Evolutionary conservation across 2,329 filamentous ascomycete species (phyloP).

Genomic region (Pseudogymnoascus sp.): DNA sequence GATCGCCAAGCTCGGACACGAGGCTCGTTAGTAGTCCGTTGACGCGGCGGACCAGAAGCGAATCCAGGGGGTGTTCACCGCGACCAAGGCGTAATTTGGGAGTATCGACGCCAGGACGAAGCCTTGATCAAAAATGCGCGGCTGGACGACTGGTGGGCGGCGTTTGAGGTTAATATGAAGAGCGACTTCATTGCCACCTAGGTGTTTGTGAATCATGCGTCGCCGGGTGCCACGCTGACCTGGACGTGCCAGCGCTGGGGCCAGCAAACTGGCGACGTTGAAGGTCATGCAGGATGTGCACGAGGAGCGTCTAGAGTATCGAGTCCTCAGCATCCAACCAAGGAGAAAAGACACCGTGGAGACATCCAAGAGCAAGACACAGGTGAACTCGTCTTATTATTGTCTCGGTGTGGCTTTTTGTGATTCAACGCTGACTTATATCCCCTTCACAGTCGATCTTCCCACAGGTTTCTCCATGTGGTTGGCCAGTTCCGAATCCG

Average conservation of each 20-base stretch:
- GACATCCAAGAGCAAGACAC: conserved; percentile 10
- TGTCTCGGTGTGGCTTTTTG: background rate
- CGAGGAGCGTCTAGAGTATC: conserved; percentile 12
- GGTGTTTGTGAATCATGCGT: conserved; percentile 9
- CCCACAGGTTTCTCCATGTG: conserved; percentile 25
- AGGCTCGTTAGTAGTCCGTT: conserved; percentile 1
- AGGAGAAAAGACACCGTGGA: conserved; percentile 13
- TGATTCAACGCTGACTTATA: background rate
- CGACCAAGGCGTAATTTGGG: conserved; percentile 11
- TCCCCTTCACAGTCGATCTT: background rate
- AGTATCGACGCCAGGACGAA: conserved; percentile 12
- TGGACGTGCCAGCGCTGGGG: background rate
- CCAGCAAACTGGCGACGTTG: conserved; percentile 10
- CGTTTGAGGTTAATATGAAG: conserved; percentile 14
- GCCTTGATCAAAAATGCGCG: conserved; percentile 2
- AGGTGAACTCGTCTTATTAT: background rate
- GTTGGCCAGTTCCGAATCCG: conserved; percentile 32
- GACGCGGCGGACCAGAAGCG: conserved; percentile 8
- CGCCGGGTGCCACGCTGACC: conserved; percentile 10
- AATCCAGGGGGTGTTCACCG: background rate
- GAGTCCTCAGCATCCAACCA: conserved; percentile 13
- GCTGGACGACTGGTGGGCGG: conserved; percentile 11
- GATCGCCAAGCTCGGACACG: background rate
- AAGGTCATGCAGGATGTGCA: conserved; percentile 13
- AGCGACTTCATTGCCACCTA: conserved; percentile 12